Base-by-base conservation (phyloP, 176 grass and related monocot genomes). In the Otatea glauca region DNA sequence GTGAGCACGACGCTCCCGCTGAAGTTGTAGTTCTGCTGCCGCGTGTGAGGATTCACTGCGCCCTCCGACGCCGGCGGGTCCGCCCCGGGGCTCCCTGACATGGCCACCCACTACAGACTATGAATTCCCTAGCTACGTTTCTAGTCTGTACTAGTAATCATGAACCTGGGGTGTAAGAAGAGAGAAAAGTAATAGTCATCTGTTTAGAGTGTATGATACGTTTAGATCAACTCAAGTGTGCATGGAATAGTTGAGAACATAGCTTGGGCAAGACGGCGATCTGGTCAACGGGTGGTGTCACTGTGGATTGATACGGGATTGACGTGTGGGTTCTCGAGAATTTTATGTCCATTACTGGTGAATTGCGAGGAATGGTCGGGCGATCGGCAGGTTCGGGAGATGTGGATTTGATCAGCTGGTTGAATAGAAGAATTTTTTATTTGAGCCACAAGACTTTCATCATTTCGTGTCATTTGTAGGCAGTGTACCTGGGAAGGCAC, bases 1-100 rank as follows among this genome's bases (percentile, higher is more conserved):
- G 53, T 88, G 42, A 92, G 82, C 72, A 91, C 77, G 21, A 91
- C 60, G 32, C 43, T 66, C 4, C 54, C 74, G 65, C 49, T 81
- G 80, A 94, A 84, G 44, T 13, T 16, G 77, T 65, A 71, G 29
- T 35, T 27, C 11, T 71, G 75, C 74, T 70, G 51, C 42, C 17
- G 32, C 29, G 0, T 2, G 51, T 32, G 11, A 7, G 63, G 39
- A 32, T 1, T 9, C 17, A 0, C 21, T 11, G 4, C n/a, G 32
- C 1, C 69, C 0, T 35, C 55, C 12, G 71, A 39, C 53, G 64
- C 34, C n/a, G 71, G 18, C 45, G 5, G 4, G 0, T 17, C 12
- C 50, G 56, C 0, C 49, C 4, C 4, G 15, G n/a, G 0, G 15
- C 10, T 5, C 67, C 63, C 70, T 39, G 88, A 91, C 87, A 93